Evolutionary conservation across 306 rosid genomes (phyloP), one percentile per base, ranked within the genome.

Genomic region (Lathyrus sativus): DNA sequence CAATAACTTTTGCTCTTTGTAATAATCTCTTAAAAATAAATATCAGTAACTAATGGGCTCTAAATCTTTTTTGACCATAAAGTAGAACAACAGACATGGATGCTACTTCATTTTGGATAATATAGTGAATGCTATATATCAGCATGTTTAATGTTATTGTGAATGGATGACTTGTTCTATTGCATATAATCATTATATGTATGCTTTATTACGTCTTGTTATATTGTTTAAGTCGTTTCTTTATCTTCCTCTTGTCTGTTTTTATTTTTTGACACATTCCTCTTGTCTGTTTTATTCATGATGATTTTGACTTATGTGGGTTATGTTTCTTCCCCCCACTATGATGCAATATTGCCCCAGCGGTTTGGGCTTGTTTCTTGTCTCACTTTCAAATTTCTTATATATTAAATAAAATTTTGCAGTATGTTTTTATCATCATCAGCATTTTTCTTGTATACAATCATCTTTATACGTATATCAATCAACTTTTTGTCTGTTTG

Each of bases 361-460:
- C 11, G n/a, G 2, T 63, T 17, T 77, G 28, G 43, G 50, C 51
- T 42, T 33, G 6, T 19, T 53, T 15, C 42, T 19, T 49, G 18
- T 55, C 62, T 5, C 11, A 38, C 35, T 38, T 45, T 31, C 46
- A 67, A 67, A 6, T 35, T 73, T 11, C 28, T 44, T 78, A 51
- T 49, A 42, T 49, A 51, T 72, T 60, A 19, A 17, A 17, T 49
- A 68, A 31, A 31, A 11, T n/a, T 51, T n/a, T 68, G 9, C 22
- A 13, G 39, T 42, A 42, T 61, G 43, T 68, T 55, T 9, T 12
- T 19, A n/a, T 19, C 22, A 11, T 26, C 61, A 24, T 54, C 38
- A 33, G 6, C 35, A 33, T 33, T 33, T 33, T 33, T 31, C 35
- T 6, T 33, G 38, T 33, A 6, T 17, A 7, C 39, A 54, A 41